phyloP scores from a whole-genome alignment of 1,284 basidiomycete genomes.

The Omphalotus olearius region DNA sequence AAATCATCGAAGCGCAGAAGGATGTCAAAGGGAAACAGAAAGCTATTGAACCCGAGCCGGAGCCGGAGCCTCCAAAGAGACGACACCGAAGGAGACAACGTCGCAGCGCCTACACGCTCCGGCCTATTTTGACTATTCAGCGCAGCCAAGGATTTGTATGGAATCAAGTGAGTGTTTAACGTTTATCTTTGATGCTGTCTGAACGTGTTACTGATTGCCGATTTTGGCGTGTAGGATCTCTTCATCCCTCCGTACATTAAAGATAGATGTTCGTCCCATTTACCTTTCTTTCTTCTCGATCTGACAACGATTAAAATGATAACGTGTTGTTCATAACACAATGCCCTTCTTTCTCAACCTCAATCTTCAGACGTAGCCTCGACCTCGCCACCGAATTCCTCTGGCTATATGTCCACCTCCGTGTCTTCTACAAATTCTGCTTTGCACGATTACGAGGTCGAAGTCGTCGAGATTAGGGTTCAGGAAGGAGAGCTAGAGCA shows the following conservation, averaged over 20 bases:
- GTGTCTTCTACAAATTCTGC: constrained; percentile 63
- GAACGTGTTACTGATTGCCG: constrained; percentile 8
- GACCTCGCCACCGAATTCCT: constrained; percentile 69
- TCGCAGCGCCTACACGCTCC: constrained; percentile 54
- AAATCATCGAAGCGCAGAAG: constrained; percentile 37
- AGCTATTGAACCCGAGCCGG: constrained; percentile 51
- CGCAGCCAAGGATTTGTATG: constrained; percentile 83
- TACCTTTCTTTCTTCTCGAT: constrained; percentile 15
- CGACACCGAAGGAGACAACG: constrained; percentile 56
- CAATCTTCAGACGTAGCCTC: constrained; percentile 63
- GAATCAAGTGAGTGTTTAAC: constrained; percentile 61
- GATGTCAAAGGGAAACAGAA: constrained; percentile 77
- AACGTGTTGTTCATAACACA: not conserved
- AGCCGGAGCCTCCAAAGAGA: constrained; percentile 37
- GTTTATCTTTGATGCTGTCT: constrained; percentile 4
- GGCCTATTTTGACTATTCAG: constrained; percentile 80
- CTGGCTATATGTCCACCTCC: constrained; percentile 62
- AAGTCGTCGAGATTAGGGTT: constrained; percentile 81
- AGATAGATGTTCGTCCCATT: constrained; percentile 67
- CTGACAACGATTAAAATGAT: constrained; percentile 11
- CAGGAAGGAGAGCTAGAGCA: constrained; percentile 69
- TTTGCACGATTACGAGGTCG: constrained; percentile 70
- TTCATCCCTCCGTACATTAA: constrained; percentile 85
- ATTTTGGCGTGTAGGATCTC: constrained; percentile 51
- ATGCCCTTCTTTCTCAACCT: not conserved